Base-by-base conservation (phyloP, 768 basidiomycete genomes). In the Suillus fuscotomentosus region DNA sequence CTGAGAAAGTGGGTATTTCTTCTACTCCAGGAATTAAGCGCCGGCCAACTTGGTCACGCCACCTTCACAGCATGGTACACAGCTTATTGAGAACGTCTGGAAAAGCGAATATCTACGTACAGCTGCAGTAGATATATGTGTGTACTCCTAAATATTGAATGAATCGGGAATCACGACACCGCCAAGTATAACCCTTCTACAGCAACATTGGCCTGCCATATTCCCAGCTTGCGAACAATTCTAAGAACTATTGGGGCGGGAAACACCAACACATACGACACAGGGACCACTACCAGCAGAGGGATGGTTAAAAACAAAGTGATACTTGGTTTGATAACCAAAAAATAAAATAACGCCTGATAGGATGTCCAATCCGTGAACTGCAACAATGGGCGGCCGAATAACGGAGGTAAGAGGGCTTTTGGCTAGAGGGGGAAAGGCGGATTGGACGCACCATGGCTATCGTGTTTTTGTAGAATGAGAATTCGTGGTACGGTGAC, bases 301-400 rank as follows among this genome's bases (percentile, higher is more conserved):
- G 78, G 68, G 15, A 91, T 72, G 6, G 85, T 83, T 42, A 93
- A 78, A 20, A 89, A 77, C 34, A 94, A 75, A 1, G 91, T 92
- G 73, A 94, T 90, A 38, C 86, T 82, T 3, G 92, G 91, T 73
- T 94, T 94, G 79, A 94, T 87, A 59, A 94, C 90, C 65, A 94
- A 83, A 77, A 94, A 94, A 73, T 94, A 94, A 80, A 94, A 94
- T 3, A 94, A 82, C 0, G 92, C 88, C 78, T 91, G 90, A 75
- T 92, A 94, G 20, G 92, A 90, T 5, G 89, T 91, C 45, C 89
- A 78, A 70, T 94, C 92, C 48, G 88, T 88, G 76, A 94, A 94
- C 91, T 92, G 68, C 34, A 61, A 68, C 34, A 61, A 60, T 27
- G 4, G 15, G 63, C 60, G 45, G 34, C 11, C 22, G 27, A 63